phyloP scores from a whole-genome alignment of 179 eudicot genomes.

The Beta macrorhiza region DNA sequence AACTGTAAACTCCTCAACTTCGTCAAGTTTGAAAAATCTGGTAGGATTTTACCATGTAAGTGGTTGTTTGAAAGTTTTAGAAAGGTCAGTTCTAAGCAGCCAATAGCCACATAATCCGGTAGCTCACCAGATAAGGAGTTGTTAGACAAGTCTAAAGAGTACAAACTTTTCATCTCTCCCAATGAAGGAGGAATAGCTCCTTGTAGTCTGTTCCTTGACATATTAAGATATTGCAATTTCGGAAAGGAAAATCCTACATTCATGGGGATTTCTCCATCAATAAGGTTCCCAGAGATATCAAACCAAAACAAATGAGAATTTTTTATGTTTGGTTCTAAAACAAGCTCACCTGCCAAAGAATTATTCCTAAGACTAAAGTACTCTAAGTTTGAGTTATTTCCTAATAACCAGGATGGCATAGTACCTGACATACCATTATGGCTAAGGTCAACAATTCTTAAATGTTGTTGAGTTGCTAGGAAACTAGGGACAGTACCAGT shows the following conservation, averaged over 20 bases:
- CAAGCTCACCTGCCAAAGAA: slow-evolving; percentile 4
- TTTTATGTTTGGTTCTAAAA: slow-evolving; percentile 1
- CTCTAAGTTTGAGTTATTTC: background rate
- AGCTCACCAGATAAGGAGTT: slow-evolving; percentile 23
- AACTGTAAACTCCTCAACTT: background rate
- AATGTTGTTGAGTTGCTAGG: slow-evolving; percentile 9
- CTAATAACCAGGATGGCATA: slow-evolving; percentile 5
- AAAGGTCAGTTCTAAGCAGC: slow-evolving; percentile 3
- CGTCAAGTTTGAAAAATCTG: background rate
- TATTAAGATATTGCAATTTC: background rate
- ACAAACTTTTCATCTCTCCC: slow-evolving; percentile 5
- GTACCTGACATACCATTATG: slow-evolving; percentile 4
- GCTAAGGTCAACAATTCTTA: slow-evolving; percentile 13
- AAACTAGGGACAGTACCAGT: background rate
- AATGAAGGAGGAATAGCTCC: slow-evolving; percentile 3
- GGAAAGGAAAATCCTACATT: slow-evolving; percentile 2
- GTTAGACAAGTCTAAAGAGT: slow-evolving; percentile 21
- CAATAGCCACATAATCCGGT: slow-evolving; percentile 17
- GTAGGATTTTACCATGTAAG: slow-evolving; percentile 5
- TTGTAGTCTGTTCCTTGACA: slow-evolving; percentile 16
- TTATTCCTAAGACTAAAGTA: slow-evolving; percentile 4
- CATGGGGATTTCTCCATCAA: slow-evolving; percentile 7
- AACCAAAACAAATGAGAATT: slow-evolving; percentile 11
- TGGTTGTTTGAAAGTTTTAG: slow-evolving; percentile 14
- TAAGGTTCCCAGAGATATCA: slow-evolving; percentile 8